A percentile compares a stretch with the other conserved stretches of the same genome.
These are phyloP conservation scores for Penicillium tannophilum DNA, from an alignment of 495 filamentous ascomycete genomes.

Conservation along the genomic window DNA sequence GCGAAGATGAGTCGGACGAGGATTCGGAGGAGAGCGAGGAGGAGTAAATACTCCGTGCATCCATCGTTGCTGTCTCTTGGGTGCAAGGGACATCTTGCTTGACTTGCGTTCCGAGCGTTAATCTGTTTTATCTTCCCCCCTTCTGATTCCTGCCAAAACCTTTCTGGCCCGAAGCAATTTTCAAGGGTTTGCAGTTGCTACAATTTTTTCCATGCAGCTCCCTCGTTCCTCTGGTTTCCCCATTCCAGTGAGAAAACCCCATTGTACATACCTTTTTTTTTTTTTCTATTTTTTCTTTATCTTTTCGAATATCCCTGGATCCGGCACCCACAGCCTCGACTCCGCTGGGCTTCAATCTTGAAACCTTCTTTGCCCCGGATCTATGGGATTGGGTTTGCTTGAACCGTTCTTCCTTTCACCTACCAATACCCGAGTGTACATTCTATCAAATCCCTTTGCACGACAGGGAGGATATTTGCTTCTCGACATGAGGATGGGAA, in stretches of 20 bases:
- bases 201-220: conserved; percentile 3
- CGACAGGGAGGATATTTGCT: conserved; percentile 5
- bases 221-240: not conserved
- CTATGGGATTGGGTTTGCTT: conserved; percentile 16
- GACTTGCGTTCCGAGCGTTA: conserved; percentile 34
- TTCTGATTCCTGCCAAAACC: not conserved
- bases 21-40: conserved; percentile 57
- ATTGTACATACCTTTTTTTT: conserved; percentile 18
- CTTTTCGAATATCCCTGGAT: conserved; percentile 12
- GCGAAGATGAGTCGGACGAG: conserved; percentile 54
- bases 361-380: conserved; percentile 8
- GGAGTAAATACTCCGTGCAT: conserved; percentile 38
- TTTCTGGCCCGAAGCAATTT: not conserved
- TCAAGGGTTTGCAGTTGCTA: conserved; percentile 1
- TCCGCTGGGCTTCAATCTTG: conserved; percentile 3
- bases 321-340: conserved; percentile 8
- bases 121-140: conserved; percentile 12
- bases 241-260: not conserved
- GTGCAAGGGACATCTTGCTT: conserved; percentile 14
- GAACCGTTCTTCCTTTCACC: conserved; percentile 12
- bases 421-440: not conserved
- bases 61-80: conserved; percentile 4
- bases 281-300: conserved; percentile 4
- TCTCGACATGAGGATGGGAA: conserved; percentile 16
- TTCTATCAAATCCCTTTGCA: not conserved